Conservation (phyloP, 345 rosid genomes). For the Crucihimalaya himalaica region DNA sequence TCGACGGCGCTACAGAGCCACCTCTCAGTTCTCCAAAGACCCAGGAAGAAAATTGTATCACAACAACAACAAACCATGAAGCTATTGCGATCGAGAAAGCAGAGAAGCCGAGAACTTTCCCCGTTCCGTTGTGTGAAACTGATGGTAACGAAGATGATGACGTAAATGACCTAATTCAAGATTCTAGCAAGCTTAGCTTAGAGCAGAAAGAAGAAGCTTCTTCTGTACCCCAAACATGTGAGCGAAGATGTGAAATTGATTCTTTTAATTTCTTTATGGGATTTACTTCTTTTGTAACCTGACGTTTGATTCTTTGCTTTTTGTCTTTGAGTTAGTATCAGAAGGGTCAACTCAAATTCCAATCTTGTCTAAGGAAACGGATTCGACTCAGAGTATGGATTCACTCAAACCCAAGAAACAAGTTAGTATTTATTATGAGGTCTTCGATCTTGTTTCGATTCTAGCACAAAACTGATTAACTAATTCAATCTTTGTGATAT, state of each 20-base stretch:
- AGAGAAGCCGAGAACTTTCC: conserved; percentile 58
- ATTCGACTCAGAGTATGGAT: conserved; percentile 48
- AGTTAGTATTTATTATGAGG: conserved; percentile 45
- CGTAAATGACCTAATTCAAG: conserved; percentile 42
- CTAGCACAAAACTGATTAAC: background rate
- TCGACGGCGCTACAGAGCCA: conserved; percentile 64
- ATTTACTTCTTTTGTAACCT: conserved; percentile 43
- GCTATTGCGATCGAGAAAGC: conserved; percentile 43
- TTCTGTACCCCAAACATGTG: conserved; percentile 21
- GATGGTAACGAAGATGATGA: conserved; percentile 45
- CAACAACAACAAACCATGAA: conserved; percentile 37
- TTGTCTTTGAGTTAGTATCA: conserved; percentile 27
- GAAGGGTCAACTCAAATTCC: conserved; percentile 44
- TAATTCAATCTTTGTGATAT: background rate
- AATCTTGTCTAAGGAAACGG: conserved; percentile 43
- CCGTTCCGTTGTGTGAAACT: conserved; percentile 62
- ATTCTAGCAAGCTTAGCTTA: conserved; percentile 29
- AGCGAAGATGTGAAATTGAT: background rate
- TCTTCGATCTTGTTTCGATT: background rate
- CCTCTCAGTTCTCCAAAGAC: conserved; percentile 40
- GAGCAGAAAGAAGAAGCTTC: conserved; percentile 40
- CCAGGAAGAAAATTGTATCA: conserved; percentile 35
- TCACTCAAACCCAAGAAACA: conserved; percentile 56
- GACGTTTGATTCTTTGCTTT: conserved; percentile 16
- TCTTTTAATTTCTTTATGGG: background rate